Conservation (phyloP, 2,329 filamentous ascomycete species). For the Cladosporium sp. region DNA sequence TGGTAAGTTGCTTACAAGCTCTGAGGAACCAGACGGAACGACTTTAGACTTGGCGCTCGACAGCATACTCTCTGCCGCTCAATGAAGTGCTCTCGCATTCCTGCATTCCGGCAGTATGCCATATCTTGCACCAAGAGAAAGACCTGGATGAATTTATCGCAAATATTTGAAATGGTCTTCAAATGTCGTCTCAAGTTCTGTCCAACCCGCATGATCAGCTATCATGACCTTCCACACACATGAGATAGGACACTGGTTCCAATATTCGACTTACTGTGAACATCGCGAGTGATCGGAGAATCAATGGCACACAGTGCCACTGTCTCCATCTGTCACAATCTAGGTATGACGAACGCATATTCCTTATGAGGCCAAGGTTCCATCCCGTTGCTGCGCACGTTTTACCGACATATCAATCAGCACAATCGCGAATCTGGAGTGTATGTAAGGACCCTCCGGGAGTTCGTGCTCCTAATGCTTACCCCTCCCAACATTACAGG, state of each 20-base stretch:
- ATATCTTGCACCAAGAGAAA: neutral
- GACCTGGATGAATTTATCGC: neutral
- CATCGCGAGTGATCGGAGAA: neutral
- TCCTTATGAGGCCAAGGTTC: neutral
- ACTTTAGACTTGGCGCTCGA: neutral
- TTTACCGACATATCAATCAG: neutral
- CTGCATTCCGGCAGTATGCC: neutral
- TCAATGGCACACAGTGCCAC: neutral
- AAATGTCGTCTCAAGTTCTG: neutral
- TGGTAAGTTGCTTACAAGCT: neutral
- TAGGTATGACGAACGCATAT: neutral
- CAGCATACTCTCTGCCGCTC: neutral
- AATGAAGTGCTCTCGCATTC: neutral
- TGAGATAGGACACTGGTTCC: no score
- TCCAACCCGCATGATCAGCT: neutral
- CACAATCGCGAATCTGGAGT: neutral
- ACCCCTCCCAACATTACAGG: neutral
- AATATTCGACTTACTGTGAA: no score
- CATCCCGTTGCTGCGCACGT: neutral
- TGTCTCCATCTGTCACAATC: neutral
- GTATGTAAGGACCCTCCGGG: neutral
- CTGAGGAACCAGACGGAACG: slow-evolving; percentile 6
- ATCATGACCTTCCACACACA: neutral
- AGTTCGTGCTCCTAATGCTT: neutral
- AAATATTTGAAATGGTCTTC: neutral